A percentile compares a stretch with the other conserved stretches of the same genome.
phyloP scores from a whole-genome alignment of 2,329 filamentous ascomycete species.

The Hypomyces rosellus region DNA sequence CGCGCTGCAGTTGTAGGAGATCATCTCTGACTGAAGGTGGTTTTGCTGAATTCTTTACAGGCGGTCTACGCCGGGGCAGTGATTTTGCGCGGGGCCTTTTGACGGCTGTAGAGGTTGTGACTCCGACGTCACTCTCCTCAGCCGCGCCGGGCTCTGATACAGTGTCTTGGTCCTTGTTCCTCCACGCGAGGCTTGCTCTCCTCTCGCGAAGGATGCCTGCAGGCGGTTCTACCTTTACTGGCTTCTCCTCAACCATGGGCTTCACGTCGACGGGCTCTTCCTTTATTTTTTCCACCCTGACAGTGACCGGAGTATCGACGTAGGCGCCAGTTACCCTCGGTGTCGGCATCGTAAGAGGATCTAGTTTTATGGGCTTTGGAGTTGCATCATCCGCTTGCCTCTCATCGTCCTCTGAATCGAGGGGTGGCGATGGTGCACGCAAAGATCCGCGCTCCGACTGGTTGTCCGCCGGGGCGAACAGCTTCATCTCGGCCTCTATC shows the following conservation, averaged over 20 bases:
- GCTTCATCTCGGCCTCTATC: slow-evolving; percentile 49
- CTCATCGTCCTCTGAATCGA: slow-evolving; percentile 29
- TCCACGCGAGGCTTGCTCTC: slow-evolving; percentile 19
- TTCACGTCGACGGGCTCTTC: slow-evolving; percentile 21
- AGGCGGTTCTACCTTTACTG: slow-evolving; percentile 13
- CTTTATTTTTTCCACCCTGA: slow-evolving; percentile 30
- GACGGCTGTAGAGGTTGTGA: slow-evolving; percentile 18
- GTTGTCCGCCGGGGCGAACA: slow-evolving; percentile 50
- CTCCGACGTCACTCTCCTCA: slow-evolving; percentile 18
- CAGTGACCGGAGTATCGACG: slow-evolving; percentile 48
- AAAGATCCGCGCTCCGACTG: slow-evolving; percentile 51
- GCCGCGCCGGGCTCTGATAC: slow-evolving; percentile 26
- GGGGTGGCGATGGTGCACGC: slow-evolving; percentile 39
- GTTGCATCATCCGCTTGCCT: slow-evolving; percentile 35
- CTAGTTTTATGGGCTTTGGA: slow-evolving; percentile 37
- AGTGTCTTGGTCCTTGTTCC: slow-evolving; percentile 23
- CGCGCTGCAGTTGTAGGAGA: slow-evolving; percentile 44
- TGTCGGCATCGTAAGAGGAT: slow-evolving; percentile 45
- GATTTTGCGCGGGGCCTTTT: slow-evolving; percentile 30
- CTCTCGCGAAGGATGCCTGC: slow-evolving; percentile 19
- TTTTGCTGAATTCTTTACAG: slow-evolving; percentile 47
- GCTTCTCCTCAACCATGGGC: slow-evolving; percentile 7
- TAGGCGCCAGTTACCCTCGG: slow-evolving; percentile 50
- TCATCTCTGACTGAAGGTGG: slow-evolving; percentile 51
- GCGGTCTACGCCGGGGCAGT: slow-evolving; percentile 37